Evolutionary conservation across 768 basidiomycete species (phyloP).

Genomic region (Leccinum arenicola): DNA sequence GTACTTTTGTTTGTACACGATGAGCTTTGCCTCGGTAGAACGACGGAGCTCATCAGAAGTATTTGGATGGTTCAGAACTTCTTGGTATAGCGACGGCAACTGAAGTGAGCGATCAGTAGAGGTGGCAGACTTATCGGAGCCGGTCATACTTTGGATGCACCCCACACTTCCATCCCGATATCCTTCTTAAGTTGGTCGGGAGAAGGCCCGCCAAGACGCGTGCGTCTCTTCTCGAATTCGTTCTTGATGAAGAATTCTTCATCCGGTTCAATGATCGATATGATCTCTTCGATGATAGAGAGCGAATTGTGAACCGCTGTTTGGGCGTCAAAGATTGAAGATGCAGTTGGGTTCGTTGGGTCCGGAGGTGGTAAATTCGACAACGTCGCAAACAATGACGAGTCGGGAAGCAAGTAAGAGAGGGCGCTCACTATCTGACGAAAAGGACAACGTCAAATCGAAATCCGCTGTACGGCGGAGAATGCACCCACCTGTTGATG

Average conservation of each 20-base stretch:
- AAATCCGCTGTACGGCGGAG: neutral
- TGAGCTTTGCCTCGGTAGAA: conserved; percentile 69
- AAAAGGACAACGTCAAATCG: neutral
- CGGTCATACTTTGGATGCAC: conserved; percentile 52
- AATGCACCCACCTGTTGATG: conserved; percentile 47
- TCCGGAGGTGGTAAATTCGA: conserved; percentile 71
- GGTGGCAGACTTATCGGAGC: neutral
- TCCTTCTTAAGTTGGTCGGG: conserved; percentile 59
- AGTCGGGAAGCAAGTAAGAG: conserved; percentile 70
- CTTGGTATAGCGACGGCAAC: conserved; percentile 72
- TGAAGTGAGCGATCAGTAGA: conserved; percentile 29
- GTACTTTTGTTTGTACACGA: conserved; percentile 59
- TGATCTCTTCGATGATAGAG: conserved; percentile 68
- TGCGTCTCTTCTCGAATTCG: conserved; percentile 77
- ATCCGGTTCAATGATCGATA: conserved; percentile 56
- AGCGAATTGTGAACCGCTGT: conserved; percentile 67
- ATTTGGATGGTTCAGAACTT: conserved; percentile 77
- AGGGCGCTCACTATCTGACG: conserved; percentile 65
- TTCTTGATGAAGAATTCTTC: conserved; percentile 56
- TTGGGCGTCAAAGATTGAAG: conserved; percentile 57
- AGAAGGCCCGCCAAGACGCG: conserved; percentile 65
- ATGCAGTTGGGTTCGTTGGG: conserved; percentile 65
- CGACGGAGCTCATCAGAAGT: conserved; percentile 81
- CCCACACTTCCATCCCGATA: conserved; percentile 64
- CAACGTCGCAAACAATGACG: conserved; percentile 59